Conservation (phyloP, 768 basidiomycete species). For the Boletus rufocinnamomeus region DNA sequence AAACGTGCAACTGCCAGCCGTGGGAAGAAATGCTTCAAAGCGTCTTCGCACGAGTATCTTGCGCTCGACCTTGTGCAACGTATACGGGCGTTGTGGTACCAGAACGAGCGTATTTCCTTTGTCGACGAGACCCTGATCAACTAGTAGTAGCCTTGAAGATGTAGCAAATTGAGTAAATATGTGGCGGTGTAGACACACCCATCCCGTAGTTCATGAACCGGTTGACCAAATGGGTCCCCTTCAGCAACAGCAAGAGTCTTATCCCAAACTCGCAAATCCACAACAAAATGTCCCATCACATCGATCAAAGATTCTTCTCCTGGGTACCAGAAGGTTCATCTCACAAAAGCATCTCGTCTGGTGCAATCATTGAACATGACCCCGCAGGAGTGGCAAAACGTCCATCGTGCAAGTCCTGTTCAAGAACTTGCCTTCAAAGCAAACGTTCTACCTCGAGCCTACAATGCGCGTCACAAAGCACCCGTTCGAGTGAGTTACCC, state of each 20-base stretch:
- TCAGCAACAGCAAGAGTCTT: conserved; percentile 14
- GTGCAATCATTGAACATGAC: conserved; percentile 1
- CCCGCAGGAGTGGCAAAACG: conserved; percentile 82
- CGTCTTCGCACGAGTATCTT: not conserved
- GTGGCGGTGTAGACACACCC: conserved; percentile 9
- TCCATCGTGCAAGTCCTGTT: conserved; percentile 93
- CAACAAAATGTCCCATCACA: conserved; percentile 16
- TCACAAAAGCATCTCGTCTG: not conserved
- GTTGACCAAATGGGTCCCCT: conserved; percentile 8
- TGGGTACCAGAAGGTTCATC: conserved; percentile 66
- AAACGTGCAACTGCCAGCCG: conserved; percentile 1
- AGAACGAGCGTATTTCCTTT: not conserved
- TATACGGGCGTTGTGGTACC: not conserved
- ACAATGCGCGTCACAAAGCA: conserved; percentile 77
- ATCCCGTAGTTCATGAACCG: not conserved
- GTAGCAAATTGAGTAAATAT: not conserved
- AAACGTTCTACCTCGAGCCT: conserved; percentile 88
- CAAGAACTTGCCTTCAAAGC: conserved; percentile 76
- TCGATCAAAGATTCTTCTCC: conserved; percentile 69
- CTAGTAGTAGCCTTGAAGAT: not conserved
- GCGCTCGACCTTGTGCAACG: not conserved
- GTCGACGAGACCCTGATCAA: not conserved
- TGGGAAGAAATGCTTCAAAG: conserved; percentile 7
- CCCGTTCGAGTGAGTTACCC: conserved; percentile 70
- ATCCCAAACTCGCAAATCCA: conserved; percentile 13